These are phyloP conservation scores for Solanum chiquidenum DNA, from an alignment of 257 asterid genomes.

Conservation along the genomic window DNA sequence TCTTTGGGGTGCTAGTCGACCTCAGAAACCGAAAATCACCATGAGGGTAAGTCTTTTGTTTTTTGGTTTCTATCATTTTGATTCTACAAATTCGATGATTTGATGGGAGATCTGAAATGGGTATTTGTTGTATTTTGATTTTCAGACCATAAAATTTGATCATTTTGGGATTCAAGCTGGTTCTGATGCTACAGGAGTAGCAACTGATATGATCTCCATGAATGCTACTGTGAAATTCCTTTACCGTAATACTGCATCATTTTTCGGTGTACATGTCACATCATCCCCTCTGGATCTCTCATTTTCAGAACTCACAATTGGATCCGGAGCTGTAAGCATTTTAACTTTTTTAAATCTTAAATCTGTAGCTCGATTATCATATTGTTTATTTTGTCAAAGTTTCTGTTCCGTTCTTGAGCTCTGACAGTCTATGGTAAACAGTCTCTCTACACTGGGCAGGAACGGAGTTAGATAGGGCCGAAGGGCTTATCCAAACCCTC, in stretches of 20 bases:
- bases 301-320: slow-evolving; percentile 47
- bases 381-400: neutral
- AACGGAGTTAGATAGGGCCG: neutral
- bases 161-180: slow-evolving; percentile 71
- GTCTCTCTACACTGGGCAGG: neutral
- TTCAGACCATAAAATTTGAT: slow-evolving; percentile 73
- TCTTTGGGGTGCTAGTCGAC: slow-evolving; percentile 85
- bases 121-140: neutral
- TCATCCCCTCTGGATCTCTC: slow-evolving; percentile 68
- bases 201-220: slow-evolving; percentile 69
- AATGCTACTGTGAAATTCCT: slow-evolving; percentile 60
- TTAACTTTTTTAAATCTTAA: neutral
- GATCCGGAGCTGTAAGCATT: slow-evolving; percentile 55
- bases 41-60: slow-evolving; percentile 42
- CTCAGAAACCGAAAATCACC: slow-evolving; percentile 68
- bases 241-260: slow-evolving; percentile 65
- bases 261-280: slow-evolving; percentile 80
- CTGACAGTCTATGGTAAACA: no score
- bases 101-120: neutral
- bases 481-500: neutral
- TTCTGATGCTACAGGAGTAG: slow-evolving; percentile 64
- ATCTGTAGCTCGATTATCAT: neutral
- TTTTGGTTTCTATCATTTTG: neutral
- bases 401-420: neutral
- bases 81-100: neutral